Base-by-base conservation (phyloP, 306 rosid genomes). In the Dryas alaskensis region DNA sequence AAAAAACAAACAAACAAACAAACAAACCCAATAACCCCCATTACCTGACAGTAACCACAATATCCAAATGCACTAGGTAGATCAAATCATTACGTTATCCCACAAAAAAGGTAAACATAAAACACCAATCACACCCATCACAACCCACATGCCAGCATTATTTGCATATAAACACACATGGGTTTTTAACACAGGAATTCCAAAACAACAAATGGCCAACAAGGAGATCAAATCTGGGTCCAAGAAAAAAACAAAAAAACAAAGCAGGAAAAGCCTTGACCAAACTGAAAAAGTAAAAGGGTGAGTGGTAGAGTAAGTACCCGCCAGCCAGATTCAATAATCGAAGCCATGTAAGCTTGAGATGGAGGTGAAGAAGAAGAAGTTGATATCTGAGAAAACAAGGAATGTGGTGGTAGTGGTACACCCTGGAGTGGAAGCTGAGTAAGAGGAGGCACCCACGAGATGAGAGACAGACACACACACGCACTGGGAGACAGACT, bases 241-340 rank as follows among this genome's bases (percentile, higher is more conserved):
- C 37, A 52, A 43, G 47, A 63, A 69, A 65, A 50, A 22, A 7
- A 40, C 2, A 19, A 51, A 19, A 58, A 22, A 65, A 55, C 4
- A 7, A 5, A 37, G 42, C 37, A 63, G 17, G 7, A 45, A 31
- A 7, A 31, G 44, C 49, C 31, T 13, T 60, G 47, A 77, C 37
- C 19, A 8, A 31, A 43, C 8, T 6, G 31, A 3, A 55, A 39
- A 42, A 48, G 9, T 8, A 51, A 19, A 64, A 39, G 48, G 22
- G 45, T 44, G 65, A 68, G 43, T 4, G 16, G 0, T 40, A 53
- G 25, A 42, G 39, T 25, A 10, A 60, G 66, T 83, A 93, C 98
- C 98, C 67, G 86, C 98, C 98, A 92, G 49, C 80, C 87, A 84
- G 93, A 90, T 87, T 84, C 86, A 74, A 89, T 14, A 73, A 86